Conservation (phyloP, 495 filamentous ascomycete species). For the Clohesyomyces aquaticus region DNA sequence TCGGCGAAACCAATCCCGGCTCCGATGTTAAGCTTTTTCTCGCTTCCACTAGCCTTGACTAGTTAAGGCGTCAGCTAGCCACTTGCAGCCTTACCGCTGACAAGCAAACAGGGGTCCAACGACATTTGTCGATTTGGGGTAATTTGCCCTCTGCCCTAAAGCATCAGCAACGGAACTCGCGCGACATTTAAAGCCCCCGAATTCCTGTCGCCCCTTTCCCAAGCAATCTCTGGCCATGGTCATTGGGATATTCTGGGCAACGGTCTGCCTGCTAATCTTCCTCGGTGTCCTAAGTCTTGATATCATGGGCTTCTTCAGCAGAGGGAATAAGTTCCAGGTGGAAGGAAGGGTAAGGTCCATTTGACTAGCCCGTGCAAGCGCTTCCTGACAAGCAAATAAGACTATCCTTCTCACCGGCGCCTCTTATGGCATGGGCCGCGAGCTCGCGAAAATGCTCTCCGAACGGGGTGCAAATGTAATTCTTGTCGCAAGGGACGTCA, state of each 20-base stretch:
- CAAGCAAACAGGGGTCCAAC: too few species aligned
- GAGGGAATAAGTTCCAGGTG: slow-evolving; percentile 78
- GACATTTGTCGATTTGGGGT: too few species aligned
- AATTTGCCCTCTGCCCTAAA: too few species aligned
- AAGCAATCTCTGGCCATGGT: too few species aligned
- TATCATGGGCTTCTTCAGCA: slow-evolving; percentile 69
- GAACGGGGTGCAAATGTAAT: slow-evolving; percentile 84
- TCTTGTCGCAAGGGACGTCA: slow-evolving; percentile 75
- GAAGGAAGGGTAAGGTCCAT: slow-evolving; percentile 66
- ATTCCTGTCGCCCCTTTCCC: too few species aligned
- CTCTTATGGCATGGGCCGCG: slow-evolving; percentile 88
- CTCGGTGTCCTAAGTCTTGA: slow-evolving; percentile 45
- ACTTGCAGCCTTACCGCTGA: too few species aligned
- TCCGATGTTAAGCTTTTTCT: not conserved
- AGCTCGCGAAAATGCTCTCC: slow-evolving; percentile 71
- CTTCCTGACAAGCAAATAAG: slow-evolving; percentile 47
- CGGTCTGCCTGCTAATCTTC: slow-evolving; percentile 54
- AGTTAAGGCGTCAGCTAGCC: too few species aligned
- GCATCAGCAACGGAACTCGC: too few species aligned
- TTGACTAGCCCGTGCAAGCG: too few species aligned
- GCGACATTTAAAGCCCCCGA: too few species aligned
- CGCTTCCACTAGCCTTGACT: too few species aligned
- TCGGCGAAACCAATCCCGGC: slow-evolving; percentile 10
- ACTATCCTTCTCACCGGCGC: slow-evolving; percentile 88
- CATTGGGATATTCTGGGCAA: slow-evolving; percentile 43